phyloP scores from a whole-genome alignment of 2,329 filamentous ascomycete species.

The Fusarium denticulatum region DNA sequence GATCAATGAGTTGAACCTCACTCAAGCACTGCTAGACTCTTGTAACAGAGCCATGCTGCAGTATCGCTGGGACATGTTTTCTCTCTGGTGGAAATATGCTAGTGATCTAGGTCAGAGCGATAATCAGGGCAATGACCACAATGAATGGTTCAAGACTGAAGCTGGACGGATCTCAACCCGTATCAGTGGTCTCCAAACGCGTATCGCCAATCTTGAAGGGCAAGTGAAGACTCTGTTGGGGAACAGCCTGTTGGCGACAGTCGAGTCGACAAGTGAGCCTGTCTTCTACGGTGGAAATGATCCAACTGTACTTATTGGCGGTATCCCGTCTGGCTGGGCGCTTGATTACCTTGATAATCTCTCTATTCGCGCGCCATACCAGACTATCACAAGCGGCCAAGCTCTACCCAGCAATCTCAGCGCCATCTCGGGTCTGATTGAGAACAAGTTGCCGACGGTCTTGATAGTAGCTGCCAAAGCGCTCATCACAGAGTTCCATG shows the following conservation, averaged over 20 bases:
- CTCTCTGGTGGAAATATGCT: conserved; percentile 53
- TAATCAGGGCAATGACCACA: neutral
- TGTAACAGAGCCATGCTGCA: conserved; percentile 29
- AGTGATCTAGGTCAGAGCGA: neutral
- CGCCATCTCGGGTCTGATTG: fast-evolving
- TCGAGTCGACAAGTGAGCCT: conserved; percentile 38
- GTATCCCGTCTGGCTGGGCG: conserved; percentile 52
- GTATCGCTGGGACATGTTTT: conserved; percentile 53
- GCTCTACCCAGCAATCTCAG: neutral
- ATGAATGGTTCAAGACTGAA: neutral
- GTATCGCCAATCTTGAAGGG: neutral
- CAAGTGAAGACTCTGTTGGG: neutral
- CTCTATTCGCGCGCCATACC: neutral
- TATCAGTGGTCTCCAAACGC: neutral
- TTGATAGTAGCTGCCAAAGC: neutral
- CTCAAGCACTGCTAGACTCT: conserved; percentile 38
- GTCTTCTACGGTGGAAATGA: conserved; percentile 47
- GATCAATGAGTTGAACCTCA: conserved; percentile 32
- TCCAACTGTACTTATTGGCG: conserved; percentile 52
- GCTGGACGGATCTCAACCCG: neutral
- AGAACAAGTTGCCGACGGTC: neutral
- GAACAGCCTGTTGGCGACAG: neutral
- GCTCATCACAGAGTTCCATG: neutral
- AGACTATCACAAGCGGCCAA: neutral
- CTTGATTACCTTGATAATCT: conserved; percentile 47